Base-by-base conservation (phyloP, 495 filamentous ascomycete species). In the Penicillium arizonense region DNA sequence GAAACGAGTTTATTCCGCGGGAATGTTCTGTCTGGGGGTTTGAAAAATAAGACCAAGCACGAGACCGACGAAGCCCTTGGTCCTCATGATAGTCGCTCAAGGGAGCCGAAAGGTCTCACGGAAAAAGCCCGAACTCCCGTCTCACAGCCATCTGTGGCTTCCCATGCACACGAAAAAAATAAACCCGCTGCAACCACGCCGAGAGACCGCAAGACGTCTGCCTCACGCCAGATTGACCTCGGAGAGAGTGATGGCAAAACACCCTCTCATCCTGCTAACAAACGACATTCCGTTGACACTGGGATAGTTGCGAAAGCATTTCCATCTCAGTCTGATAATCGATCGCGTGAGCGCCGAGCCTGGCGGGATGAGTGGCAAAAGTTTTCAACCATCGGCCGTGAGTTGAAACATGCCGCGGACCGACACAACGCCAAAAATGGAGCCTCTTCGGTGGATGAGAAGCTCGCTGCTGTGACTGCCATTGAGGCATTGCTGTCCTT, bases 401-500 rank as follows among this genome's bases (percentile, higher is more conserved):
- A 79, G 45, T 50, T 80, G 33, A 81, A 81, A 53, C 75, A 80
- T 59, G 69, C 71, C 0, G 71, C 73, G 8, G 75, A 79, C 37
- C 67, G 65, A 26, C 65, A 70, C 44, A 70, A 66, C 14, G 50
- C 63, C 24, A 69, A 68, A 57, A 57, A 68, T 9, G 50, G 55
- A 13, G 57, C 61, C n/a, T 64, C 66, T 9, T 50, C 41, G 6
- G 36, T 48, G 6, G 71, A 75, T 46, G 70, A 71, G 40, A 78
- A 75, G 49, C 60, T 72, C 21, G 73, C 72, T 32, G 71, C 71
- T 14, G 72, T 71, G 12, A 71, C 71, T 30, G 77, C 69, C 1
- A 67, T 77, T 24, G 78, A 81, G 48, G 71, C 77, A 18, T 70
- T 80, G 38, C 58, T 80, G 36, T 75, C 72, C 50, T 81, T 77